phyloP scores from a whole-genome alignment of 257 asterid genomes.

The Pogostemon cablin region DNA sequence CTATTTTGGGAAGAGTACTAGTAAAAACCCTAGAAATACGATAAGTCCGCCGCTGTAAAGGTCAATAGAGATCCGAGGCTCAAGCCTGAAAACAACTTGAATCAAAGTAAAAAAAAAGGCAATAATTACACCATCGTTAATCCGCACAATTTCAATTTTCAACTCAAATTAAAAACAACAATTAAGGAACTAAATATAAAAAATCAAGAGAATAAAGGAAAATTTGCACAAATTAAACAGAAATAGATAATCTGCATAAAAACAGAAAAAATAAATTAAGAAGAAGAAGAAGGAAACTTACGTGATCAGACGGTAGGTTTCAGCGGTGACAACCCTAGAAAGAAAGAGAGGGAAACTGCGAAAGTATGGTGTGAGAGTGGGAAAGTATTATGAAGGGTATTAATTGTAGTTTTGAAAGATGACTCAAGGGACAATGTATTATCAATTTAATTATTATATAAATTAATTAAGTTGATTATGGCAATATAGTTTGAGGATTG shows the following conservation, averaged over 20 bases:
- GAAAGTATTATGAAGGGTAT: background rate
- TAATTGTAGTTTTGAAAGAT: no score
- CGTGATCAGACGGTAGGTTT: conserved; percentile 44
- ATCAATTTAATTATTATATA: no score
- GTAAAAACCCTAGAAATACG: conserved; percentile 52
- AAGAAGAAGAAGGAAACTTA: conserved; percentile 21
- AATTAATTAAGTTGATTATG: no score
- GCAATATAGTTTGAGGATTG: no score
- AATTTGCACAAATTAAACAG: conserved; percentile 20
- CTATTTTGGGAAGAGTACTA: conserved; percentile 38
- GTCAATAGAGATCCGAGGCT: conserved; percentile 65
- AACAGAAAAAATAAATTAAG: conserved; percentile 2
- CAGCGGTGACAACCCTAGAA: conserved; percentile 42
- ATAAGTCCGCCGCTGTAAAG: conserved; percentile 41
- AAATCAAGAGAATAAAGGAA: background rate
- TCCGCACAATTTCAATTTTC: conserved; percentile 34
- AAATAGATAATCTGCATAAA: conserved; percentile 23
- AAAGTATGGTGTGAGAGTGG: conserved; percentile 36
- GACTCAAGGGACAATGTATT: no score
- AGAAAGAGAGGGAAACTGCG: conserved; percentile 32
- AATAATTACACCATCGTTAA: conserved; percentile 35
- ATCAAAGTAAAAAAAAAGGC: conserved; percentile 36
- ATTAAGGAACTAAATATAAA: background rate
- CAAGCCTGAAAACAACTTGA: conserved; percentile 40
- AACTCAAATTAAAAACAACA: conserved; percentile 8